Evolutionary conservation across 106 monocot species (phyloP).

Genomic region (Dioscorea alata): DNA sequence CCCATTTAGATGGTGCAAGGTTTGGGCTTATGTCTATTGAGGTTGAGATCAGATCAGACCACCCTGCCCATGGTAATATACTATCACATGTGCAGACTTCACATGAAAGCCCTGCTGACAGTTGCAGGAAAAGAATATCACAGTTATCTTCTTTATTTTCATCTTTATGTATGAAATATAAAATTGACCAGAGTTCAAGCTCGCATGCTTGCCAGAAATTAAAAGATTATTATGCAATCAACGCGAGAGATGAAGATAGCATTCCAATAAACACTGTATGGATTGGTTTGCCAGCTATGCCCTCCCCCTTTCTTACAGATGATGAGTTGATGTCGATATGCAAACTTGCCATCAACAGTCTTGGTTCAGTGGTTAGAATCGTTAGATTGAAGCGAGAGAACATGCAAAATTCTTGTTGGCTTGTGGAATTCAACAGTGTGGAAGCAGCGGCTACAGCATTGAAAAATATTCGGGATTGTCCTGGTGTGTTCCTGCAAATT

Average conservation of each 20-base stretch:
- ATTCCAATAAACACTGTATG: neutral
- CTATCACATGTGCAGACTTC: constrained; percentile 12
- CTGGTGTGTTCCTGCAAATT: constrained; percentile 15
- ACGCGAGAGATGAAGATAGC: constrained; percentile 1
- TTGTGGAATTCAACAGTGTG: neutral
- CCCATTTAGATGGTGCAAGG: constrained; percentile 45
- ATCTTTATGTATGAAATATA: constrained; percentile 28
- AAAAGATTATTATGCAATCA: constrained; percentile 1
- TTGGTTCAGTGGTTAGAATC: too few relatives aligned
- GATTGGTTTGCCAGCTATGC: too few relatives aligned
- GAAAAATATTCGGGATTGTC: constrained; percentile 21
- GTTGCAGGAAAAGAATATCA: constrained; percentile 3
- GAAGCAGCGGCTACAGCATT: constrained; percentile 23
- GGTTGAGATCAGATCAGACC: constrained; percentile 35
- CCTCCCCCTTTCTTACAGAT: too few relatives aligned
- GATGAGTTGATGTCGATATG: too few relatives aligned
- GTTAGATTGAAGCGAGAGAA: too few relatives aligned
- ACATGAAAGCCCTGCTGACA: constrained; percentile 10
- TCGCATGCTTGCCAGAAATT: constrained; percentile 1
- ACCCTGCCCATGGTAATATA: constrained; percentile 3
- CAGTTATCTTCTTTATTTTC: constrained; percentile 28
- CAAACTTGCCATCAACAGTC: too few relatives aligned
- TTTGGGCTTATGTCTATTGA: constrained; percentile 31
- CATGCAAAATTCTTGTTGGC: too few relatives aligned
- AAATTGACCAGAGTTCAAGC: constrained; percentile 6